A percentile compares a stretch with the other conserved stretches of the same genome.
phyloP scores from a whole-genome alignment of 2,329 filamentous ascomycete genomes.

The Hymenoscyphus infarciens region DNA sequence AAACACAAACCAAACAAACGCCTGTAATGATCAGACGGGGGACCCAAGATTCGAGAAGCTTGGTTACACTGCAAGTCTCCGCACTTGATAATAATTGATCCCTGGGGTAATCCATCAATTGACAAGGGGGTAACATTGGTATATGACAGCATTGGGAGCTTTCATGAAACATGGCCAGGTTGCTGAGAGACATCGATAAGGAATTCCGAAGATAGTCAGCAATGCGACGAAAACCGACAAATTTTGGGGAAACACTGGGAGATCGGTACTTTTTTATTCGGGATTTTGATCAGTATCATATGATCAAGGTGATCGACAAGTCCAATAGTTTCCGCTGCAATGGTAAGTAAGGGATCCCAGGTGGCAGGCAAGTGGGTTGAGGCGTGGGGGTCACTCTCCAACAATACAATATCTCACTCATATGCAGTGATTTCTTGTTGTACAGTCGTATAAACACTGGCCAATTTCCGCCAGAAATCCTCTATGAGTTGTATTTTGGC shows the following conservation, averaged over 20 bases:
- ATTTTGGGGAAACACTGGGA: background rate
- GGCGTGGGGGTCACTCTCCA: background rate
- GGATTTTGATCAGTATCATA: background rate
- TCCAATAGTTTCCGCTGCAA: background rate
- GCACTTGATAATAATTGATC: background rate
- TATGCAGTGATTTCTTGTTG: background rate
- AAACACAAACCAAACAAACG: background rate
- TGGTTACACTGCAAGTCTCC: background rate
- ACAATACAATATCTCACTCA: background rate
- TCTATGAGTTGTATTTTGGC: background rate
- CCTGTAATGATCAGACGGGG: background rate
- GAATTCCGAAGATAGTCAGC: background rate
- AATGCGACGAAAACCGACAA: background rate
- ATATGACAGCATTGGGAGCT: background rate
- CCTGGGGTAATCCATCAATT: slow-evolving; percentile 1
- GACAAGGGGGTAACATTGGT: background rate
- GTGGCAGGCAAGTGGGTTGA: background rate
- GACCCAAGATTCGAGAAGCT: background rate
- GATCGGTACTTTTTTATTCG: background rate
- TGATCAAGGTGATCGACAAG: background rate
- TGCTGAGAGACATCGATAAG: background rate
- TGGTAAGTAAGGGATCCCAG: background rate
- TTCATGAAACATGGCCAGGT: background rate
- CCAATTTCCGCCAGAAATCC: background rate
- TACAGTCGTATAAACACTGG: background rate